A percentile compares a stretch with the other conserved stretches of the same genome.
phyloP scores from a whole-genome alignment of 805 yeast species.

The Suhomyces vadensis region DNA sequence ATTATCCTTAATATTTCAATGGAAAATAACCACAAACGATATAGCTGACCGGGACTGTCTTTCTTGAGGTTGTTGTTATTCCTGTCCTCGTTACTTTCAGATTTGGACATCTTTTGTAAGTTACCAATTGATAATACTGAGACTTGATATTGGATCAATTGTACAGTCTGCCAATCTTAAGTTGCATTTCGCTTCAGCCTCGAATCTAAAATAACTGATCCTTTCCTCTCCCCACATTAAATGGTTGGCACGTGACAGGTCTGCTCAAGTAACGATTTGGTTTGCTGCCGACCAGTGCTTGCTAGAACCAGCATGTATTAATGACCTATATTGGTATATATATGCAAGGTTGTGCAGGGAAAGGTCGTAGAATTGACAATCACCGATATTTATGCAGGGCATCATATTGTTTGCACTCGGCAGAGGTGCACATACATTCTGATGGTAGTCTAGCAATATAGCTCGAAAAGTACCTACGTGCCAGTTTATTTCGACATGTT shows the following conservation, averaged over 20 bases:
- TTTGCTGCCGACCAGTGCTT: not conserved
- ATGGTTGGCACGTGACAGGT: not conserved
- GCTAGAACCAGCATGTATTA: not conserved
- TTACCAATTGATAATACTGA: not conserved
- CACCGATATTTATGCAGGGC: too few relatives aligned
- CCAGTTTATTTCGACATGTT: too few relatives aligned
- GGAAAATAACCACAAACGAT: not conserved
- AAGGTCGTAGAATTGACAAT: too few relatives aligned
- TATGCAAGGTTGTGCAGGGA: too few relatives aligned
- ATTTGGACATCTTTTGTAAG: not conserved
- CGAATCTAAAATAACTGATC: not conserved
- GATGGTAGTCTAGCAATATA: too few relatives aligned
- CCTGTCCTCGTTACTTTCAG: not conserved
- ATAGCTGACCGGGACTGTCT: not conserved
- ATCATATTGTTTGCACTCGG: too few relatives aligned
- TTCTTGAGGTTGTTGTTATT: not conserved
- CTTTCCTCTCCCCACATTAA: not conserved
- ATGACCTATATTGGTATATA: not conserved
- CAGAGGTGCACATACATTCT: too few relatives aligned
- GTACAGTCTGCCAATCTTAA: not conserved
- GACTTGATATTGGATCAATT: too few relatives aligned
- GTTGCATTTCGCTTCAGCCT: not conserved
- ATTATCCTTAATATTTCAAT: slow-evolving; percentile 1
- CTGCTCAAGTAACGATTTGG: not conserved
- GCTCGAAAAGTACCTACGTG: too few relatives aligned